phyloP scores from a whole-genome alignment of 345 rosid species.

The Hirschfeldia incana region DNA sequence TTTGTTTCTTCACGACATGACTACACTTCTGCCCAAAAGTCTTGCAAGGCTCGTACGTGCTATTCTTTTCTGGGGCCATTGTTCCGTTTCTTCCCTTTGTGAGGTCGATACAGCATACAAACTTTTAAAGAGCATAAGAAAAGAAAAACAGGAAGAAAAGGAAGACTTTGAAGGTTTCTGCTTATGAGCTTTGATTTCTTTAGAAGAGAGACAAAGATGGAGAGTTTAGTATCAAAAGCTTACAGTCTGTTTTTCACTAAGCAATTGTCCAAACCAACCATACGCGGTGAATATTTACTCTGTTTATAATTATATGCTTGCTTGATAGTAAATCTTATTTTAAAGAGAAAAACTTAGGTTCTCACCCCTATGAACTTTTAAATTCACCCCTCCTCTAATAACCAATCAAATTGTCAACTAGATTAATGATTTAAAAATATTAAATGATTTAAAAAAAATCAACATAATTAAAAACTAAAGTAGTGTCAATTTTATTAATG shows the following conservation, averaged over 20 bases:
- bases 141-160: background rate
- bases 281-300: background rate
- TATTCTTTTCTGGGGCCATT: conserved; percentile 31
- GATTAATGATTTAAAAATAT: too few relatives aligned
- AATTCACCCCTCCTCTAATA: too few relatives aligned
- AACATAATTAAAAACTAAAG: too few relatives aligned
- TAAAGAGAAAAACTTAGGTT: too few relatives aligned
- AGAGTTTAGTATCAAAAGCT: conserved; percentile 21
- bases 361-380: too few relatives aligned
- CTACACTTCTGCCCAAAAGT: conserved; percentile 73
- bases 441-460: too few relatives aligned
- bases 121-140: background rate
- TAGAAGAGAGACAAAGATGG: conserved; percentile 16
- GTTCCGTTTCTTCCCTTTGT: background rate
- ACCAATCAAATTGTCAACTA: too few relatives aligned
- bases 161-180: conserved; percentile 1
- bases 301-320: background rate
- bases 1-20: conserved; percentile 76
- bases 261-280: conserved; percentile 1
- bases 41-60: conserved; percentile 56
- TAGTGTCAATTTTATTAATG: too few relatives aligned
- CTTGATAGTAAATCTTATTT: background rate
- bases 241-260: conserved; percentile 1
- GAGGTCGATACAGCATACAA: background rate
- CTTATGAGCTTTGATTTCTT: background rate